phyloP scores from a whole-genome alignment of 306 rosid species.

The Malus orientalis region DNA sequence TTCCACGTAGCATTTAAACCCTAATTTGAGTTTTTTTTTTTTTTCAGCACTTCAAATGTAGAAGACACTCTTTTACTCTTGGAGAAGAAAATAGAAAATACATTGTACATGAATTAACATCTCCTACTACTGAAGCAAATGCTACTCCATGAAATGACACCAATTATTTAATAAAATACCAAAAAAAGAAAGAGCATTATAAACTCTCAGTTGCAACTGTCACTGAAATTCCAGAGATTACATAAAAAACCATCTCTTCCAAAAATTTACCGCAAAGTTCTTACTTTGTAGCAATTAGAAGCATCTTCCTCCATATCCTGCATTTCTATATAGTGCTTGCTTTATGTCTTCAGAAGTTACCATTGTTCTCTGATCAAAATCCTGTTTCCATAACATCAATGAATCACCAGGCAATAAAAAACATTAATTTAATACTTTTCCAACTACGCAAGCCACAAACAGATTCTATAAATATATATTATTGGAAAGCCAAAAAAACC shows the following conservation, averaged over 20 bases:
- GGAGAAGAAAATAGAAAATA: conserved; percentile 9
- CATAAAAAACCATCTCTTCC: background rate
- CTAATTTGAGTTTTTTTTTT: background rate
- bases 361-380: conserved; percentile 33
- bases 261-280: conserved; percentile 3
- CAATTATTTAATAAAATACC: conserved; percentile 14
- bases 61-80: background rate
- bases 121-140: conserved; percentile 14
- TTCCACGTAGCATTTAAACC: background rate
- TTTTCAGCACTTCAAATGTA: background rate
- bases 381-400: conserved; percentile 34
- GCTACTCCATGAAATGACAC: conserved; percentile 1
- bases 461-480: background rate
- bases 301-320: conserved; percentile 96
- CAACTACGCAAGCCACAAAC: background rate
- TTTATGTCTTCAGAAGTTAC: conserved; percentile 60
- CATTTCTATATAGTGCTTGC: conserved; percentile 70
- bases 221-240: conserved; percentile 15
- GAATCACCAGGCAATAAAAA: background rate
- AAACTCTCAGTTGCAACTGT: conserved; percentile 11
- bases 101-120: background rate
- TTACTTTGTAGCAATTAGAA: conserved; percentile 32
- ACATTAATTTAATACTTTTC: background rate
- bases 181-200: background rate
- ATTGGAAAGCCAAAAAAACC: background rate